Evolutionary conservation across 805 yeast genomes (phyloP), one percentile per base, ranked within the genome.

Genomic region (Scheffersomyces coipomensis): DNA sequence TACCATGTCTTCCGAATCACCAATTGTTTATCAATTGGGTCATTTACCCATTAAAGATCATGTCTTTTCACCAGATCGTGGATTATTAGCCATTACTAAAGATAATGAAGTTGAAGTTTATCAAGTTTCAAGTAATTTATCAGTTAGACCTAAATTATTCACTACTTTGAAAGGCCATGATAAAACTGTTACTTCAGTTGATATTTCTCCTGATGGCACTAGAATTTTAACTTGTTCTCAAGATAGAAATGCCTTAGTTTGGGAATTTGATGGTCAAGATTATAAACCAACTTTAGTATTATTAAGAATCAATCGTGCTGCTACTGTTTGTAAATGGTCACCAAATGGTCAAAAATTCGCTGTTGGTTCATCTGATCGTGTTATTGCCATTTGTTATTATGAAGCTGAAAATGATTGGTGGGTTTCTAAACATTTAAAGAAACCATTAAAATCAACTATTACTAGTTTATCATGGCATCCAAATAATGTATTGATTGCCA

Each of bases 321-420:
- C 99, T 5, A 93, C 98, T 2, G 78, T 79, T 51, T 96, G 89
- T 37, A 78, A 81, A 51, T 93, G 99, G 99, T 85, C 96, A 8
- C 97, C 98, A 16, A 79, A 78, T 51, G 98, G 97, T n/a, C 69
- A 68, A 56, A 93, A 93, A 69, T 93, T 93, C 65, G 99, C 99
- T 1, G 98, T 91, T 34, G 99, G 97, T 1, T 86, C 96, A 2
- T 88, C 96, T 34, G 97, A 96, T 33, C 74, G 98, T 44, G 85
- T 86, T 46, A 83, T 93, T 63, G 97, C 98, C 8, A 86, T 93
- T 35, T 93, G 99, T 70, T 93, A 90, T 68, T 93, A 85, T 60
- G 99, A 93, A 66, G 85, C 75, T 46, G 97, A 89, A 54, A 93
- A 91, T 62, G 96, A 93, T 61, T 93, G 99, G 99, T 93, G 99